Evolutionary conservation across 1,284 basidiomycete species (phyloP), one percentile per base, ranked within the genome.

Genomic region (Laetiporus sulphureus): DNA sequence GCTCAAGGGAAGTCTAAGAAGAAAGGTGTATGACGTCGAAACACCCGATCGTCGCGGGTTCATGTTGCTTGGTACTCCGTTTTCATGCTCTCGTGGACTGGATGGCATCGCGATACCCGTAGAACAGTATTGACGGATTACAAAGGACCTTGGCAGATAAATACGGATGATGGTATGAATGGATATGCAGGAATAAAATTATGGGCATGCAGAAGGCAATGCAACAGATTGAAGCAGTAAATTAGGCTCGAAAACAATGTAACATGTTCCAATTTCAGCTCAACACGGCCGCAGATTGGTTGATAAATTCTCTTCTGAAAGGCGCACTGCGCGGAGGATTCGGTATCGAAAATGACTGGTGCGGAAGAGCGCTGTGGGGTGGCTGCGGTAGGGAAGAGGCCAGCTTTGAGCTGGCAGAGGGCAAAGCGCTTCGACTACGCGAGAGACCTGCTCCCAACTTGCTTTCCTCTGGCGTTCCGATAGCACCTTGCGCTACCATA

Each of bases 391-490:
- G 52, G 20, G 59, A 52, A 12, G 58, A 47, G 30, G 66, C 58
- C 29, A 71, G 52, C 51, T 72, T 74, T 41, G 67, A 62, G 40
- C 59, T 62, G 37, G 65, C 56, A 21, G 68, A 60, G 27, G 71
- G 67, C 45, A 75, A 72, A 1, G 72, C 73, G 52, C 75, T 81
- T 45, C 73, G 71, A 49, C 74, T 77, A 41, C 84, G 73, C 19
- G 77, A 78, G 23, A 87, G 63, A 53, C 69, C 78, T 10, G 73
- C 67, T 21, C 66, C 59, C 3, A 71, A 55, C 41, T 58, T 61
- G 35, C 53, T 46, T 45, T 80, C 79, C 33, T 78, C 73, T 21
- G 51, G 45, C 16, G 45, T 50, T 25, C 51, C 53, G 27, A 38
- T 54, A 20, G 43, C 53, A 40, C 45, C 46, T 37, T 48, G 53